Base-by-base conservation (phyloP, 176 grass and related monocot genomes). In the Eremochloa ophiuroides region DNA sequence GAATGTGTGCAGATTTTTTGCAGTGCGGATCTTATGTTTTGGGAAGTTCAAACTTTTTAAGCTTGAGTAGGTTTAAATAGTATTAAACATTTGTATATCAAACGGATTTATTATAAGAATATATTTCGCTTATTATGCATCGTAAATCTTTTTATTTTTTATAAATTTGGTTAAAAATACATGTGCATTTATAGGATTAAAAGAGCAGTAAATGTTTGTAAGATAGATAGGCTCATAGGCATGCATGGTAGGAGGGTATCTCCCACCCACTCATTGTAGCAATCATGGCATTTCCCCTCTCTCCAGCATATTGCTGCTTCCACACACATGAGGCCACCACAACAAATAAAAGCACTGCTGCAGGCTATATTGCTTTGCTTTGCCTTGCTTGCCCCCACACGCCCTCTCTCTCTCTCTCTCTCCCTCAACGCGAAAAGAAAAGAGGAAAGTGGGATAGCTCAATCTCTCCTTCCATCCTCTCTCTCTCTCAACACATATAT, bases 251-350 rank as follows among this genome's bases (percentile, higher is more conserved):
- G 71, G 83, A 64, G 83, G 87, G 80, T 81, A 84, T 86, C 82
- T 90, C 85, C 79, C 79, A 92, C 89, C 94, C 94, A 94, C 94
- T 94, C 87, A 94, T 90, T 92, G 82, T 77, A 86, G 88, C 89
- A 92, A 92, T 97, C 86, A 93, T 91, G 80, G 81, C 37, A 77
- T 71, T 51, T 67, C 69, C 48, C 8, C 27, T 74, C 69, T 86
- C 85, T 77, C 74, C 65, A 74, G 53, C 62, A 67, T 55, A 66
- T 80, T 56, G 78, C 82, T 70, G 77, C 78, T 68, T 88, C 78
- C 67, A 69, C 83, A 81, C 60, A 69, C 83, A 77, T 77, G 71
- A 86, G 37, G 55, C 80, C 80, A 82, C 85, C 74, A 68, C 62
- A 69, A 69, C 50, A 86, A 85, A 85, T 80, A 78, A 74, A 77